Evolutionary conservation across 2,329 filamentous ascomycete genomes (phyloP).

Genomic region (Chaetomium olivaceum): DNA sequence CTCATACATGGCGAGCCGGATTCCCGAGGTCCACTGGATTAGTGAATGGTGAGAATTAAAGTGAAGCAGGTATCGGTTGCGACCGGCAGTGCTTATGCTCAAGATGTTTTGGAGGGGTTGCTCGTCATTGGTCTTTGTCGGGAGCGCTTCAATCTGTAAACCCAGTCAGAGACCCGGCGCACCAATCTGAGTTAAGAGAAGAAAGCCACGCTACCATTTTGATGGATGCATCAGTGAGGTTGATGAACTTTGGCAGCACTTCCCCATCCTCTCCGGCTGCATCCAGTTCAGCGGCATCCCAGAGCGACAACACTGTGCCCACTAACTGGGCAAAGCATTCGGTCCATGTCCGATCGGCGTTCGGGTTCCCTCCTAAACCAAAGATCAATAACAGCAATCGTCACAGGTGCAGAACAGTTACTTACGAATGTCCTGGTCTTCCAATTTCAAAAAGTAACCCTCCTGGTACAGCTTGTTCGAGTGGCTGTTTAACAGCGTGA

Average conservation of each 20-base stretch:
- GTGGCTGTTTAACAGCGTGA: conserved; percentile 91
- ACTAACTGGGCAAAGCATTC: conserved; percentile 97
- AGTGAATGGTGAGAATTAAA: conserved; percentile 94
- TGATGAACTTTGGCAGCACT: conserved; percentile 69
- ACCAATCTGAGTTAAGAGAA: not conserved
- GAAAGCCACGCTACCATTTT: conserved; percentile 74
- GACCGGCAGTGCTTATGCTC: conserved; percentile 91
- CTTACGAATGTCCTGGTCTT: conserved; percentile 90
- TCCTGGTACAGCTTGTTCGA: conserved; percentile 97
- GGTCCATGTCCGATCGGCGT: conserved; percentile 83
- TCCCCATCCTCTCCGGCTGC: conserved; percentile 74
- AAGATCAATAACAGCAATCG: conserved; percentile 32
- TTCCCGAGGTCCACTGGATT: conserved; percentile 93
- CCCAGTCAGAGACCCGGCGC: conserved; percentile 11
- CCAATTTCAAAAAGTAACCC: conserved; percentile 94
- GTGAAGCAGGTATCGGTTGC: conserved; percentile 92
- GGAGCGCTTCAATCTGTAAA: conserved; percentile 78
- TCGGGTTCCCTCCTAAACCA: conserved; percentile 77
- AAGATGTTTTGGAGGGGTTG: conserved; percentile 91
- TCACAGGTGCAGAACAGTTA: conserved; percentile 19
- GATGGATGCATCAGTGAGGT: conserved; percentile 93
- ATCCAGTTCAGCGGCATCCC: conserved; percentile 92
- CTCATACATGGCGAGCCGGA: conserved; percentile 91
- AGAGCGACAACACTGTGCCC: conserved; percentile 89
- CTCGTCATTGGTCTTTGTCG: conserved; percentile 73